phyloP scores from a whole-genome alignment of 176 grass and related monocot species.

The Juncus effusus region DNA sequence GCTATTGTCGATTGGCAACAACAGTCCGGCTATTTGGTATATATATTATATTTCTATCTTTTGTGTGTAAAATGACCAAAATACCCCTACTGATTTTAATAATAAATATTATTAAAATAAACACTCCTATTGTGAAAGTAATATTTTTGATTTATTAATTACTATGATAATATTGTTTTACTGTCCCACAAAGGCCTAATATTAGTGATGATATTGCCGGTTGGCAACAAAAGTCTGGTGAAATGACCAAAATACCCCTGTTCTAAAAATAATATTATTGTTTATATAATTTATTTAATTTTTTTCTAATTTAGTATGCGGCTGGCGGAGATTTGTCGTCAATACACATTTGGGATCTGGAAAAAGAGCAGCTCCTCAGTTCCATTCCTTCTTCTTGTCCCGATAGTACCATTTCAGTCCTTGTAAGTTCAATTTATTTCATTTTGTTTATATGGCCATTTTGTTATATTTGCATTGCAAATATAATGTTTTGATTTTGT shows the following conservation, averaged over 20 bases:
- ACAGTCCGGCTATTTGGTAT: slow-evolving; percentile 86
- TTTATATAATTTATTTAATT: slow-evolving; percentile 2
- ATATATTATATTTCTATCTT: neutral
- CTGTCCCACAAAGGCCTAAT: too few species aligned
- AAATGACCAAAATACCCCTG: neutral
- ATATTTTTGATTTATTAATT: neutral
- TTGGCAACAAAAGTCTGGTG: neutral
- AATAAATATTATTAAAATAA: neutral
- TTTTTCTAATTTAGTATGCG: slow-evolving; percentile 61
- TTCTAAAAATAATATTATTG: slow-evolving; percentile 25
- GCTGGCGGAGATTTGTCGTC: slow-evolving; percentile 63
- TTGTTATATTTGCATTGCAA: neutral
- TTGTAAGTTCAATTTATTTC: slow-evolving; percentile 48
- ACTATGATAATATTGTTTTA: too few species aligned
- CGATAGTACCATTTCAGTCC: slow-evolving; percentile 63
- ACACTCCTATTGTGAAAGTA: neutral
- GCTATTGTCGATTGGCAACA: slow-evolving; percentile 92
- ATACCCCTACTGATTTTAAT: neutral
- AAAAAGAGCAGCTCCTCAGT: slow-evolving; percentile 72
- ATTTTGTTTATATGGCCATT: slow-evolving; percentile 12
- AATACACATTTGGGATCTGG: slow-evolving; percentile 85
- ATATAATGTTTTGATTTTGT: slow-evolving; percentile 16
- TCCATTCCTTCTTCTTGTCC: slow-evolving; percentile 54
- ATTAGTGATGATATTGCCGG: too few species aligned
- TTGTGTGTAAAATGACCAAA: neutral